Evolutionary conservation across 768 basidiomycete genomes (phyloP).

Genomic region (Auricularia sp.): DNA sequence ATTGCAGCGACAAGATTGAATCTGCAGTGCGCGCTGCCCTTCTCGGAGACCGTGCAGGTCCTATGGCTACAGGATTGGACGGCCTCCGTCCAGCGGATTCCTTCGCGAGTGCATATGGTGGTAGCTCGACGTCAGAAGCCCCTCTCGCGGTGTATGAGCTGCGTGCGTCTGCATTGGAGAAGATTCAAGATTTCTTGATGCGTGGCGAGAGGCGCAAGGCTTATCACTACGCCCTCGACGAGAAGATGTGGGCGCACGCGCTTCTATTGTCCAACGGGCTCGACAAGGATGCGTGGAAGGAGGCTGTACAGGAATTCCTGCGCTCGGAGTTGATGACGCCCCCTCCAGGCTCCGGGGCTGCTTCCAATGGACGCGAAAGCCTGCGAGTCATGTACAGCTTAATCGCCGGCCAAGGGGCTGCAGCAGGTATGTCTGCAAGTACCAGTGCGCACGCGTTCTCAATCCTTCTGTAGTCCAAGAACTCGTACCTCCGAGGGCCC

Average conservation of each 20-base stretch:
- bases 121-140: constrained; percentile 27
- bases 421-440: constrained; percentile 44
- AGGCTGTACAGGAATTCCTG: constrained; percentile 78
- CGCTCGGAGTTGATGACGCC: constrained; percentile 49
- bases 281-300: constrained; percentile 90
- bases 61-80: background rate
- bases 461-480: constrained; percentile 51
- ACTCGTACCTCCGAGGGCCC: constrained; percentile 49
- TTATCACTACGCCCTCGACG: constrained; percentile 78
- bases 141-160: constrained; percentile 53
- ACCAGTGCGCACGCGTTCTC: background rate
- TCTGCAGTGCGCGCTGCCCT: constrained; percentile 64
- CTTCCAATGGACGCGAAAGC: constrained; percentile 52
- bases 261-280: constrained; percentile 88
- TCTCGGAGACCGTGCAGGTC: constrained; percentile 19
- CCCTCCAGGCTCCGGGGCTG: constrained; percentile 15
- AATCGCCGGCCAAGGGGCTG: constrained; percentile 73
- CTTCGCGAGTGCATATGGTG: constrained; percentile 14
- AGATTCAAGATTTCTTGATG: constrained; percentile 69
- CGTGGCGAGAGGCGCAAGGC: constrained; percentile 81
- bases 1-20: constrained; percentile 55
- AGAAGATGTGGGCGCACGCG: constrained; percentile 91
- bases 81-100: constrained; percentile 6
- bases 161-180: constrained; percentile 55
- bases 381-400: constrained; percentile 74